phyloP scores from a whole-genome alignment of 192 early-diverging fungal species.

The Backusella morwellensis region DNA sequence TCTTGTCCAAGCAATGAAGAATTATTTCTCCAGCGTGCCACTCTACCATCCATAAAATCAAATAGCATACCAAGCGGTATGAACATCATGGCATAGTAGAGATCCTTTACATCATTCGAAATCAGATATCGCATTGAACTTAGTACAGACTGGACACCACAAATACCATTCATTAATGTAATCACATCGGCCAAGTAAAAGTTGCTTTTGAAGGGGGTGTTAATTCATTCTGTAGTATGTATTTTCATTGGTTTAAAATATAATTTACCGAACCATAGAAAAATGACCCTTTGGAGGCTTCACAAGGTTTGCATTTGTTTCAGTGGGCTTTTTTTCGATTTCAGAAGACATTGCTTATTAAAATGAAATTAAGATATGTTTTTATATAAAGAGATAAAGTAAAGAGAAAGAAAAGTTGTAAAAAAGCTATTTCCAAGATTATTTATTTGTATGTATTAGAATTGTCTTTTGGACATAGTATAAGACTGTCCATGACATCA shows the following conservation, averaged over 20 bases:
- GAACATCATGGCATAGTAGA: constrained; percentile 60
- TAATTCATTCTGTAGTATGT: not conserved
- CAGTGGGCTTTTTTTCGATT: not conserved
- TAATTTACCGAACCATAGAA: constrained; percentile 3
- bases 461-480: not conserved
- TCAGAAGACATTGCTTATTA: not conserved
- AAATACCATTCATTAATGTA: constrained; percentile 82
- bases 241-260: not conserved
- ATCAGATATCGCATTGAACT: constrained; percentile 71
- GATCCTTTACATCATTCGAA: constrained; percentile 55
- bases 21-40: constrained; percentile 77
- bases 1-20: constrained; percentile 82
- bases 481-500: not conserved
- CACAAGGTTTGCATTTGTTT: not conserved
- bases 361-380: not conserved
- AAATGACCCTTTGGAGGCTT: constrained; percentile 4
- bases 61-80: constrained; percentile 69
- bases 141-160: constrained; percentile 69
- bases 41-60: constrained; percentile 77
- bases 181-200: constrained; percentile 85
- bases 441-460: not conserved
- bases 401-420: not conserved
- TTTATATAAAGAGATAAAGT: not conserved
- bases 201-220: constrained; percentile 34
- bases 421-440: not conserved